Evolutionary conservation across 202 grass and related monocot genomes (phyloP), one percentile per base, ranked within the genome.

Genomic region (Carex arenaria): DNA sequence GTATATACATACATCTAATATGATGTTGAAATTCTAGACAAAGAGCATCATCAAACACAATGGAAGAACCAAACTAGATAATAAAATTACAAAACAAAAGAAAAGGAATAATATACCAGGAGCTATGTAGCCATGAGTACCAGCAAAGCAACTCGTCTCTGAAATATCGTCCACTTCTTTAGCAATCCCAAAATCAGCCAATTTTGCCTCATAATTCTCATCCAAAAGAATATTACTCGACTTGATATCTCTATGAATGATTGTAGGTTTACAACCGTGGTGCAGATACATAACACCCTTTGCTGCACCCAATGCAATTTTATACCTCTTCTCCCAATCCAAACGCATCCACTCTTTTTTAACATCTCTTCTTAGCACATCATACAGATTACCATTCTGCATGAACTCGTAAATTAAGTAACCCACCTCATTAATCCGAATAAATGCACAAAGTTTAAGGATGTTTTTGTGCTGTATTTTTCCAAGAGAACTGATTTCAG

Each of bases 271-370:
- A 81, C 91, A 93, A 77, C 93, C 89, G 61, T 93, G 89, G 82
- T 97, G 94, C 83, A 97, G 84, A 84, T 97, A 97, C 94, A 93
- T 93, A 76, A 93, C 78, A 28, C 89, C 91, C 84, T 91, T 93
- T 61, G 91, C 94, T 64, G 83, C 75, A 10, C 94, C 94, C n/a
- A 93, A 26, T 7, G 89, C 94, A 86, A 97, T 97, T 49, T 62
- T 76, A 70, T 90, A 90, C 32, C 87, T 57, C 79, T 87, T 97
- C 20, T 64, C 78, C 87, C 94, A 97, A 62, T 93, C 91, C 77
- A 97, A 85, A 83, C 88, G 86, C 0, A 85, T 78, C 12, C 83
- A 80, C 10, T 86, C 85, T 55, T 78, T 85, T 61, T 91, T 90
- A 49, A 87, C 86, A 71, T 93, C 82, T 22, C 82, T 80, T n/a